Evolutionary conservation across 108 stramenopile genomes (phyloP).

Genomic region (Cyclotella baltica): DNA sequence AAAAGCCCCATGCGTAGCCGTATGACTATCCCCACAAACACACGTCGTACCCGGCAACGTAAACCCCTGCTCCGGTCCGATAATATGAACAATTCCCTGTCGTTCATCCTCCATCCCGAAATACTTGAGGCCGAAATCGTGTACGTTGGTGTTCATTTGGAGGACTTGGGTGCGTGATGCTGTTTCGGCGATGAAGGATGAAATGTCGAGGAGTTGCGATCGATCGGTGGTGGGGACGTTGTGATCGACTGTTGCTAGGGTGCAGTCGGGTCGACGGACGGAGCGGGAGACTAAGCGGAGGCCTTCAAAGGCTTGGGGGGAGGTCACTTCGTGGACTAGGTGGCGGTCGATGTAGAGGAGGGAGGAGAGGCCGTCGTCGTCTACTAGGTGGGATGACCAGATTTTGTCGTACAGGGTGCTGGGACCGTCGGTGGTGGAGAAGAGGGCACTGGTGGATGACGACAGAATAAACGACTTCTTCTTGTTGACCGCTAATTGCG

Average conservation of each 20-base stretch:
- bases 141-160: constrained; percentile 84
- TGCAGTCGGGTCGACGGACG: constrained; percentile 94
- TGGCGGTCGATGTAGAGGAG: constrained; percentile 95
- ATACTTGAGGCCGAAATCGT: constrained; percentile 92
- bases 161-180: constrained; percentile 87
- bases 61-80: constrained; percentile 96
- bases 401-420: constrained; percentile 94
- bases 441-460: background rate
- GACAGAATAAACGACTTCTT: no score
- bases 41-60: constrained; percentile 91
- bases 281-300: constrained; percentile 79
- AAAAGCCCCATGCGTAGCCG: constrained; percentile 96
- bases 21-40: constrained; percentile 96
- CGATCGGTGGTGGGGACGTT: constrained; percentile 93
- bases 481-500: no score
- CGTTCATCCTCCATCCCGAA: constrained; percentile 95
- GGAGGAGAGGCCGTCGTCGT: constrained; percentile 83
- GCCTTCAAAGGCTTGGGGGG: constrained; percentile 97
- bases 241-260: constrained; percentile 94
- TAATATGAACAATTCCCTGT: constrained; percentile 96
- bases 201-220: constrained; percentile 63
- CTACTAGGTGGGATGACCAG: constrained; percentile 90
- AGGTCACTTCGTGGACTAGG: constrained; percentile 93
- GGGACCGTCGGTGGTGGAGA: constrained; percentile 8
- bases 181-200: constrained; percentile 85